Evolutionary conservation across 1,139 yeast species (phyloP).

Genomic region (Geotrichum bryndzae): DNA sequence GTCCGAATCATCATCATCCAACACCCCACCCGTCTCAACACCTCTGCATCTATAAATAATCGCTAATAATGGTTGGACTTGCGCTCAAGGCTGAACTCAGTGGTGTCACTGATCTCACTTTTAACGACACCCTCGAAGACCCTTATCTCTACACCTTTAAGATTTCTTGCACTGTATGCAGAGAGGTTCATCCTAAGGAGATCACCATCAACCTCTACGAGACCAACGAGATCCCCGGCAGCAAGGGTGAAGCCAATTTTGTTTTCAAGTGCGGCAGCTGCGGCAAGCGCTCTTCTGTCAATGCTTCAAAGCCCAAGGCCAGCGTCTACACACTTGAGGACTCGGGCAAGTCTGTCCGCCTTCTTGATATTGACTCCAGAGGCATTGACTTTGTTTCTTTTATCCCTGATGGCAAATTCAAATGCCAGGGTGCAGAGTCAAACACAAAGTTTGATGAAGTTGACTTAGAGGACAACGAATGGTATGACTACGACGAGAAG

Average conservation of each 20-base stretch:
- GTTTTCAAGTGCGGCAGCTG: slow-evolving; percentile 72
- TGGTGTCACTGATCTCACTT: slow-evolving; percentile 59
- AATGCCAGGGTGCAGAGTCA: slow-evolving; percentile 52
- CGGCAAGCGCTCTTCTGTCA: slow-evolving; percentile 42
- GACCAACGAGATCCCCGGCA: slow-evolving; percentile 54
- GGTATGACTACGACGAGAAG: slow-evolving; percentile 93
- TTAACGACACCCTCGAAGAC: slow-evolving; percentile 51
- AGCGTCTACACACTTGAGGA: slow-evolving; percentile 35
- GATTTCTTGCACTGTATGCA: slow-evolving; percentile 69
- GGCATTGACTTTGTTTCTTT: slow-evolving; percentile 74
- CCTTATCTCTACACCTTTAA: slow-evolving; percentile 74
- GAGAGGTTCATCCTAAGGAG: slow-evolving; percentile 71
- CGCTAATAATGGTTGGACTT: slow-evolving; percentile 40
- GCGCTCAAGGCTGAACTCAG: slow-evolving; percentile 54
- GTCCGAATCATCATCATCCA: neutral
- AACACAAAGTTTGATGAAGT: slow-evolving; percentile 53
- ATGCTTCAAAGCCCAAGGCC: slow-evolving; percentile 2
- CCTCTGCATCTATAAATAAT: neutral
- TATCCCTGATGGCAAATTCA: slow-evolving; percentile 57
- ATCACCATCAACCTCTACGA: slow-evolving; percentile 62
- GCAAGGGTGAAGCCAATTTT: slow-evolving; percentile 80
- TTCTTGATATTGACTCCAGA: slow-evolving; percentile 74
- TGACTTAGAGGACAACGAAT: slow-evolving; percentile 75
- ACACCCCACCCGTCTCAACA: neutral
- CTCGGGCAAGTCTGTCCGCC: slow-evolving; percentile 33